Base-by-base conservation (phyloP, 2,329 filamentous ascomycete genomes). In the Curvularia sp. region DNA sequence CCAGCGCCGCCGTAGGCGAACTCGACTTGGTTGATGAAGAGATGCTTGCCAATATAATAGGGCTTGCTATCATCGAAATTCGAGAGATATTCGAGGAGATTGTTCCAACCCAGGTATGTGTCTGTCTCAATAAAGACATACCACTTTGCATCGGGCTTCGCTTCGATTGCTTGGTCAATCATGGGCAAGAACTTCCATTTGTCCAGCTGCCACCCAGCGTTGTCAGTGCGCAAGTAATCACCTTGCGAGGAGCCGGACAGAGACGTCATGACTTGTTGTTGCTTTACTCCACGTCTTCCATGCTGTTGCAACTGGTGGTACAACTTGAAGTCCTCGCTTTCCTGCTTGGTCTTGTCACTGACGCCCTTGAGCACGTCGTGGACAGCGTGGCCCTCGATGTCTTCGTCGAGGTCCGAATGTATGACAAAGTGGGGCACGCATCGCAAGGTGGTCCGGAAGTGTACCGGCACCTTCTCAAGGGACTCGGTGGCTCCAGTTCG, bases 401-500 rank as follows among this genome's bases (percentile, higher is more conserved):
- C 77, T 68, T 87, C 85, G 38, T 83, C 82, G 59, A 83, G 81
- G 68, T 88, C 86, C 41, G 85, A 87, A 70, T 85, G 84, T 56
- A 88, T 79, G 34, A 82, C 77, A 57, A 81, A 83, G 71, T 86
- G 73, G 41, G 82, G 82, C 57, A 85, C 79, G 71, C 85, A 87
- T 68, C 79, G 78, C 39, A 87, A 75, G 0, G 83, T 86, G 0
- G 85, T 86, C 55, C 79, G 73, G 64, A 86, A 81, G 71, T 87
- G 85, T 13, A 82, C 77, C 2, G 85, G 85, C 10, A 87, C 77
- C 68, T 86, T 87, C 49, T 84, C 80, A 45, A 79, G 78, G 18
- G 84, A 80, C 71, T 87, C 85, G 15, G 84, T 86, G 15, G 85
- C 84, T 41, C 86, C 86, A 1, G 86, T 87, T 60, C 85, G 83